These are phyloP conservation scores for Rhodotorula paludigena DNA, from an alignment of 768 basidiomycete genomes.

Conservation along the genomic window DNA sequence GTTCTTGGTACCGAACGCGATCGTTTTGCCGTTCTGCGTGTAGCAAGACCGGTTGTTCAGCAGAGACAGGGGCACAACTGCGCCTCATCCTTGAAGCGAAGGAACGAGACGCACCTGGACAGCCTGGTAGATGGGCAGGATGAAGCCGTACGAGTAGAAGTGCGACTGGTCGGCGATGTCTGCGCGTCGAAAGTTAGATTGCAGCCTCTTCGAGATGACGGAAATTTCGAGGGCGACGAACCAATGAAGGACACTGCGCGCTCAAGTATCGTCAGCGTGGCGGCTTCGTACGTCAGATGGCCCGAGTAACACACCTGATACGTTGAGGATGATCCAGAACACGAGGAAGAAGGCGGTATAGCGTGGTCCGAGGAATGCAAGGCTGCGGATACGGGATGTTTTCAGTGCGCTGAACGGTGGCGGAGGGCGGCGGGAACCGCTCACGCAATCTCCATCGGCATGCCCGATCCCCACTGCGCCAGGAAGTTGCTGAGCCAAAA, in stretches of 20 bases:
- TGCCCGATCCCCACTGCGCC: constrained; percentile 1
- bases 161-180: constrained; percentile 42
- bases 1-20: constrained; percentile 47
- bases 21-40: constrained; percentile 43
- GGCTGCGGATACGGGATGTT: too few species aligned
- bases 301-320: background rate
- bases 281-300: too few species aligned
- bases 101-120: constrained; percentile 6
- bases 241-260: constrained; percentile 45
- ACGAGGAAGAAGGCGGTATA: constrained; percentile 3
- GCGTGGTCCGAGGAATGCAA: too few species aligned
- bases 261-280: too few species aligned
- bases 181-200: background rate
- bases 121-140: constrained; percentile 30
- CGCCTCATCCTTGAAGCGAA: too few species aligned
- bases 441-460: constrained; percentile 26
- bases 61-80: too few species aligned
- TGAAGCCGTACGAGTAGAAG: constrained; percentile 46
- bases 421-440: too few species aligned
- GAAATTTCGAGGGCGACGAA: background rate
- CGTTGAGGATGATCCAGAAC: constrained; percentile 42
- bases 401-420: too few species aligned
- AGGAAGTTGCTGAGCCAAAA: constrained; percentile 44
- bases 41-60: too few species aligned
- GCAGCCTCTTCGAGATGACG: too few species aligned